phyloP scores from a whole-genome alignment of 495 filamentous ascomycete genomes.

The Annulohypoxylon nitens region DNA sequence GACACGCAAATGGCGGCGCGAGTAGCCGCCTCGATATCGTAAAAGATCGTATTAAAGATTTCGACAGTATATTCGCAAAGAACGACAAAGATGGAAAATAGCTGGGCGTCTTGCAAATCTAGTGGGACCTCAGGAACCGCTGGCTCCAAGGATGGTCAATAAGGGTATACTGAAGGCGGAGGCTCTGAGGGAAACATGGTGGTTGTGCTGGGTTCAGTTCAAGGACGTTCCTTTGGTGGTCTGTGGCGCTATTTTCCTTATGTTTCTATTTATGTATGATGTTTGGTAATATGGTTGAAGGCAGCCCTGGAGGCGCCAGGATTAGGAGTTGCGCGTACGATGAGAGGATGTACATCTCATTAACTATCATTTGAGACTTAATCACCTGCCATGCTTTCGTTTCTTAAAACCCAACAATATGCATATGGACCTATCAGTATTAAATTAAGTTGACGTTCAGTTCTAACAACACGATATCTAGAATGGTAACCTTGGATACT shows the following conservation, averaged over 20 bases:
- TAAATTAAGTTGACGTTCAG: not conserved
- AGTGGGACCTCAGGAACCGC: too few species aligned
- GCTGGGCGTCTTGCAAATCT: not conserved
- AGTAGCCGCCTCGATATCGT: not conserved
- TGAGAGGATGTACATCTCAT: too few species aligned
- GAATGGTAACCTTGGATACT: not conserved
- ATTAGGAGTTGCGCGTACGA: too few species aligned
- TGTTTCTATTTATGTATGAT: too few species aligned
- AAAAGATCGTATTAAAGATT: not conserved
- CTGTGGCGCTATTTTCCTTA: not conserved
- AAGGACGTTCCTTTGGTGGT: not conserved
- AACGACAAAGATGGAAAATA: constrained; percentile 1
- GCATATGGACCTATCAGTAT: not conserved
- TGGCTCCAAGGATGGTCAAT: not conserved
- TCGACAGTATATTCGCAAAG: not conserved
- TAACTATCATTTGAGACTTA: too few species aligned
- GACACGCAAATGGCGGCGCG: not conserved
- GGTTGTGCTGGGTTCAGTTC: not conserved
- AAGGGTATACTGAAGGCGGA: not conserved
- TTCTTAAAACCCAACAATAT: not conserved
- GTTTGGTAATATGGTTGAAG: not conserved
- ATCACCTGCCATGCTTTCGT: too few species aligned
- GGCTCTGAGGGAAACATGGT: not conserved
- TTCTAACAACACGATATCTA: not conserved
- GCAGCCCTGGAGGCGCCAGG: too few species aligned